Conservation (phyloP, 345 rosid species). For the Bruguiera sexangula region DNA sequence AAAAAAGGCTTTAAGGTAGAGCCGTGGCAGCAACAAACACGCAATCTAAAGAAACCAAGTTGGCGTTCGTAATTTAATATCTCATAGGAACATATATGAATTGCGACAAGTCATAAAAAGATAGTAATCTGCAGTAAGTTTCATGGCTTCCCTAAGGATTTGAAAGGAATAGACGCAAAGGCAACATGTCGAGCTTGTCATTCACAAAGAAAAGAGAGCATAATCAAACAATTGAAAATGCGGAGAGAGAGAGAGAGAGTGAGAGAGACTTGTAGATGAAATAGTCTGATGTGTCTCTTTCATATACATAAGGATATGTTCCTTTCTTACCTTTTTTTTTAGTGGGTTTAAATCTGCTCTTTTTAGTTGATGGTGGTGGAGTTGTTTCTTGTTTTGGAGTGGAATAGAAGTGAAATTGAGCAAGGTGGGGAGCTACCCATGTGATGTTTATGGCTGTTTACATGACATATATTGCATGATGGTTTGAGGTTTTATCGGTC, state of each 20-base stretch:
- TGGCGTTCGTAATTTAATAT: neutral
- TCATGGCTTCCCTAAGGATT: too few relatives aligned
- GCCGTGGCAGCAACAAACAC: neutral
- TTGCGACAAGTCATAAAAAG: too few relatives aligned
- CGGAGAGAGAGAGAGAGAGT: too few relatives aligned
- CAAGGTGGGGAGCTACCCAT: conserved; percentile 32
- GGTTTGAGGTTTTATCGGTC: conserved; percentile 42
- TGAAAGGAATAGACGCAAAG: conserved; percentile 4
- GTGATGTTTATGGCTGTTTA: conserved; percentile 48
- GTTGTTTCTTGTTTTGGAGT: conserved; percentile 23
- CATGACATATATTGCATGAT: conserved; percentile 38
- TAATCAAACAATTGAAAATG: too few relatives aligned
- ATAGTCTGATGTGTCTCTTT: neutral
- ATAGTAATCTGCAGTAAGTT: too few relatives aligned
- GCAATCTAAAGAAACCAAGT: neutral
- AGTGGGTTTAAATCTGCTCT: conserved; percentile 1
- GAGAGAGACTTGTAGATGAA: neutral
- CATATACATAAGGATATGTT: conserved; percentile 8
- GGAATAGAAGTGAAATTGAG: conserved; percentile 29
- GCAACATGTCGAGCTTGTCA: neutral
- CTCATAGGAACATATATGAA: too few relatives aligned
- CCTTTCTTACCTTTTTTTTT: neutral
- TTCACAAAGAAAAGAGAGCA: neutral
- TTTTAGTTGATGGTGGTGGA: conserved; percentile 8
- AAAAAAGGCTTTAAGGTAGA: neutral